Evolutionary conservation across 768 basidiomycete genomes (phyloP), one percentile per base, ranked within the genome.

Genomic region (Leucocoprinus sp.): DNA sequence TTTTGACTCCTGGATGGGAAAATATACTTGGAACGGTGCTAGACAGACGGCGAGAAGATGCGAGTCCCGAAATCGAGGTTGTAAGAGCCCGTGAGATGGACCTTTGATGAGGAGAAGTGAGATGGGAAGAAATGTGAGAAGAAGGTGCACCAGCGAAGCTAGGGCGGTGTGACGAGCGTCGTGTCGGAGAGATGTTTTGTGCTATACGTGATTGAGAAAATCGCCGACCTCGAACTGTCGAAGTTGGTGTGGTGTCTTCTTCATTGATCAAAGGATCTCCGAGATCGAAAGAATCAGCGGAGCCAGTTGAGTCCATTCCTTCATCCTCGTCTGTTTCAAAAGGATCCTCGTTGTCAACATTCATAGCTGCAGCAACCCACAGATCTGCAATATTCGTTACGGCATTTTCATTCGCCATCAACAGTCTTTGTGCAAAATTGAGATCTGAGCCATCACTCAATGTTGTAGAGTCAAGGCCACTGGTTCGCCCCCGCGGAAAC

Each of bases 311-410:
- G 24, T 21, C 29, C 14, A 15, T 18, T 28, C 35, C 49, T n/a
- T 46, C 50, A n/a, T 49, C 50, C 17, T 67, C 65, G 45, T 80
- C 82, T 8, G 64, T 68, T 54, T 81, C 78, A 49, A 85, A 86
- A 2, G 82, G 81, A 46, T 92, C 82, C 52, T 93, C 91, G 54
- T 87, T 85, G 57, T 95, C 93, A 23, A 84, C 90, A 49, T 95
- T 96, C 67, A 95, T 90, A 5, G 95, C 96, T 15, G 93, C 87
- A 4, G 92, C 91, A 42, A 98, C 90, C 96, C 96, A 99, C 17
- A 99, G 69, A 64, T 97, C 95, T 18, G 92, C 89, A 57, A 99
- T 88, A 54, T 84, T 91, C 46, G 90, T 93, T 4, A 93, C 92
- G 9, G 90, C 85, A 54, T 91, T 87, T 64, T 96, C 93, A 62